Evolutionary conservation across 2,329 filamentous ascomycete genomes (phyloP).

Genomic region (Dothistroma septosporum): DNA sequence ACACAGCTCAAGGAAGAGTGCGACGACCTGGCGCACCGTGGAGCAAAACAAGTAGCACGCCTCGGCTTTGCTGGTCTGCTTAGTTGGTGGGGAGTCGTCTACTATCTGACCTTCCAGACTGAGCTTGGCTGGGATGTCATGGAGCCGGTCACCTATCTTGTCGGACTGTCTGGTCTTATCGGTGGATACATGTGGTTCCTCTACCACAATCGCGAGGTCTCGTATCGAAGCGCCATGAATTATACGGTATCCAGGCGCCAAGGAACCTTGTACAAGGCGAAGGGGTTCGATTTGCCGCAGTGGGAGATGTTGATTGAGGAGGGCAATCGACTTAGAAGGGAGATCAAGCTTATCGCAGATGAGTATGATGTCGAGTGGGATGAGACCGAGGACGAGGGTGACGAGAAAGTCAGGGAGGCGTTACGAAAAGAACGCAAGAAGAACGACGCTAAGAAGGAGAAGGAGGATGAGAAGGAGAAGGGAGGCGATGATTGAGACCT

Average conservation of each 20-base stretch:
- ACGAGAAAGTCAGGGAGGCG: constrained; percentile 32
- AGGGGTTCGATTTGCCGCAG: constrained; percentile 68
- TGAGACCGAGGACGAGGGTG: constrained; percentile 31
- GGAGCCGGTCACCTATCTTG: constrained; percentile 86
- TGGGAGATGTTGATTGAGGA: constrained; percentile 81
- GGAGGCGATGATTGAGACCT: constrained; percentile 30
- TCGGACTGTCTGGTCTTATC: constrained; percentile 80
- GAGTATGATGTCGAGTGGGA: constrained; percentile 84
- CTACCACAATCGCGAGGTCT: constrained; percentile 82
- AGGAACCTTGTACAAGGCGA: constrained; percentile 67
- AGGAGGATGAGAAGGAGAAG: constrained; percentile 36
- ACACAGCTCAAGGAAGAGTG: constrained; percentile 76
- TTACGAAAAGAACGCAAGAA: constrained; percentile 55
- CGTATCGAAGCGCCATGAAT: constrained; percentile 81
- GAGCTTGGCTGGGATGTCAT: constrained; percentile 85
- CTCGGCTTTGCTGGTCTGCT: constrained; percentile 70
- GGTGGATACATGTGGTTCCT: constrained; percentile 91
- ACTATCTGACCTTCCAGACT: constrained; percentile 63
- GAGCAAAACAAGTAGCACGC: constrained; percentile 74
- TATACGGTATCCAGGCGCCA: constrained; percentile 78
- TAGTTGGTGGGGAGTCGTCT: constrained; percentile 79
- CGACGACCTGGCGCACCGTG: constrained; percentile 69
- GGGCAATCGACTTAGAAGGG: constrained; percentile 68
- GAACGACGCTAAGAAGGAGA: constrained; percentile 19
- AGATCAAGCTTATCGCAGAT: constrained; percentile 74